Evolutionary conservation across 169 alveolate species (phyloP).

Genomic region (Perkinsus olseni): DNA sequence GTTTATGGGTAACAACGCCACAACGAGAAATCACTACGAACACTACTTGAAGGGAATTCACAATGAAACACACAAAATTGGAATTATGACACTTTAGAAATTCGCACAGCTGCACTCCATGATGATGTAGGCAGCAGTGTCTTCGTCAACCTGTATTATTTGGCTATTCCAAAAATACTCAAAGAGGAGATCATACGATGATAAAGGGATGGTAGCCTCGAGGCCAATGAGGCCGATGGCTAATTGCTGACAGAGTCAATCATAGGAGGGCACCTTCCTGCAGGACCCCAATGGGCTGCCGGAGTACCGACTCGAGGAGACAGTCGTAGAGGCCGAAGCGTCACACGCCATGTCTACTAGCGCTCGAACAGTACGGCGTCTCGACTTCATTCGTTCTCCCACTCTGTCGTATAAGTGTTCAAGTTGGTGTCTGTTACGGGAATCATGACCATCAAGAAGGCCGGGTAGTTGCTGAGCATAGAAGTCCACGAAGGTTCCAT

Average conservation of each 20-base stretch:
- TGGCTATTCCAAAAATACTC: not conserved
- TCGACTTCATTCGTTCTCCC: not conserved
- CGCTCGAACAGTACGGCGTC: not conserved
- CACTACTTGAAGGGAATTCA: too few relatives aligned
- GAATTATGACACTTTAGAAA: not conserved
- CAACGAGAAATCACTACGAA: too few relatives aligned
- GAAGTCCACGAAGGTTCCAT: not conserved
- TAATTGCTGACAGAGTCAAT: not conserved
- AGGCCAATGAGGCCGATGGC: not conserved
- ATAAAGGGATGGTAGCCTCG: not conserved
- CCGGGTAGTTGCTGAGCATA: not conserved
- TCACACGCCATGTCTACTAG: not conserved
- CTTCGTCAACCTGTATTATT: not conserved
- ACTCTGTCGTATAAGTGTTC: not conserved
- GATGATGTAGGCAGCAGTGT: too few relatives aligned
- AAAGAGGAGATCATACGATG: not conserved
- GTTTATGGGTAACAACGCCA: too few relatives aligned
- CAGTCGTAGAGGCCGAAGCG: not conserved
- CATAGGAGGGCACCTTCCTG: not conserved
- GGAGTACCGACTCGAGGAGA: not conserved
- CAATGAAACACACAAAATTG: not conserved
- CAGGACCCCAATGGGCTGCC: not conserved
- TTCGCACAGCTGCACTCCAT: too few relatives aligned
- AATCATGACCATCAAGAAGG: not conserved
- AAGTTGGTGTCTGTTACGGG: not conserved